phyloP scores from a whole-genome alignment of 192 early-diverging fungal species.

The Rhizophagus clarus region DNA sequence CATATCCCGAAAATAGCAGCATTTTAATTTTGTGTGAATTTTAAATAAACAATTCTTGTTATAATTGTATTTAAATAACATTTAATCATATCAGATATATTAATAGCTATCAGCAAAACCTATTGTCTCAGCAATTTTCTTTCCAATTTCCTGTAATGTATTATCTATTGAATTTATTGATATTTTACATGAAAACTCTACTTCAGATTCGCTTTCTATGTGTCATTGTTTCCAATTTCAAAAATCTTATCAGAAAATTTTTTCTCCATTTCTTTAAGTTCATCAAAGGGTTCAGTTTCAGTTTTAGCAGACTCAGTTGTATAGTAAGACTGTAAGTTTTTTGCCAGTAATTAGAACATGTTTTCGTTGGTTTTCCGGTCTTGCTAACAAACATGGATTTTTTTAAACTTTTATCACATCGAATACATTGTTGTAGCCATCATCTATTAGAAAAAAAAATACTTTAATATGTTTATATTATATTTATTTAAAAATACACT shows the following conservation, averaged over 20 bases:
- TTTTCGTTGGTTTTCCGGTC: too few relatives aligned
- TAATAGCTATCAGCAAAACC: too few relatives aligned
- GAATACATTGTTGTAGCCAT: neutral
- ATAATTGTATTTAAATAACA: too few relatives aligned
- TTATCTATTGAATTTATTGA: neutral
- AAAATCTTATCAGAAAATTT: neutral
- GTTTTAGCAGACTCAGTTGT: neutral
- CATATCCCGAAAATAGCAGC: too few relatives aligned
- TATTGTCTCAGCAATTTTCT: too few relatives aligned
- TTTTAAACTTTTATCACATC: neutral
- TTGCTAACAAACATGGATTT: neutral
- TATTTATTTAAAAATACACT: too few relatives aligned
- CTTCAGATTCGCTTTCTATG: neutral
- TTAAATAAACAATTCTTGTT: too few relatives aligned
- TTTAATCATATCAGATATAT: too few relatives aligned
- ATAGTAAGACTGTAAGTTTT: neutral
- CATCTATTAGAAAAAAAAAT: too few relatives aligned
- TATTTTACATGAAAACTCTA: neutral
- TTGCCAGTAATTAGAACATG: neutral
- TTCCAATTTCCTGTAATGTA: neutral
- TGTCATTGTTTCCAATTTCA: neutral
- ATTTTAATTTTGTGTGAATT: too few relatives aligned
- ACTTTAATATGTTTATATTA: too few relatives aligned
- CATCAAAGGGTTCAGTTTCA: neutral
- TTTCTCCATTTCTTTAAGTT: neutral